These are phyloP conservation scores for Sarcodon aspratus DNA, from an alignment of 768 basidiomycete genomes.

Conservation along the genomic window DNA sequence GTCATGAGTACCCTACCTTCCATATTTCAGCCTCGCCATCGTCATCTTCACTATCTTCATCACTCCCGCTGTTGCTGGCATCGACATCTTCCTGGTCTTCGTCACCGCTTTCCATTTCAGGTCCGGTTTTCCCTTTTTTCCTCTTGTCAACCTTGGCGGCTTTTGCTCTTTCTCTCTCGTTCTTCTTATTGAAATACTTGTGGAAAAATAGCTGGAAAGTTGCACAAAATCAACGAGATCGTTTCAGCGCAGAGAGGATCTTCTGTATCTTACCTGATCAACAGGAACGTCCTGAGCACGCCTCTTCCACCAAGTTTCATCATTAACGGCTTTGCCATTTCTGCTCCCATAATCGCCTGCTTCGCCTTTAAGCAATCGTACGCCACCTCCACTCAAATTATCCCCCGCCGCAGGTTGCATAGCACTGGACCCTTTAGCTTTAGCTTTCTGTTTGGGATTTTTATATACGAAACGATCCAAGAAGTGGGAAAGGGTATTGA, in stretches of 20 bases:
- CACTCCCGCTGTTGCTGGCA: conserved; percentile 12
- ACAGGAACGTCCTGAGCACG: conserved; percentile 66
- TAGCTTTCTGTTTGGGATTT: conserved; percentile 58
- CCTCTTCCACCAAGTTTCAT: conserved; percentile 61
- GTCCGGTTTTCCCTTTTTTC: conserved; percentile 26
- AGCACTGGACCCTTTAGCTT: conserved; percentile 68
- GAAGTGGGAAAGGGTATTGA: conserved; percentile 91
- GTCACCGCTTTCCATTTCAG: conserved; percentile 19
- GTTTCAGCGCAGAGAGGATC: not conserved
- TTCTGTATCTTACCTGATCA: conserved; percentile 55
- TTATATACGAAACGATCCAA: conserved; percentile 96
- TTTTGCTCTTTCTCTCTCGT: conserved; percentile 39
- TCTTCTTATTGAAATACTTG: conserved; percentile 72
- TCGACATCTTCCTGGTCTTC: conserved; percentile 20
- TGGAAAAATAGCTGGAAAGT: conserved; percentile 73
- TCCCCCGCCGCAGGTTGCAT: conserved; percentile 86
- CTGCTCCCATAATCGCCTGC: conserved; percentile 26
- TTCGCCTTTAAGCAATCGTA: conserved; percentile 62
- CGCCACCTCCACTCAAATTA: conserved; percentile 46
- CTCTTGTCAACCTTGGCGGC: conserved; percentile 34
- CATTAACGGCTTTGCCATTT: conserved; percentile 48
- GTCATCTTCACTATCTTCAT: conserved; percentile 19
- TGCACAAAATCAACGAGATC: not conserved
- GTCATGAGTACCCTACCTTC: conserved; percentile 47
- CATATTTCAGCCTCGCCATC: conserved; percentile 68